phyloP scores from a whole-genome alignment of 306 rosid genomes.

The Ochetophila trinervis region DNA sequence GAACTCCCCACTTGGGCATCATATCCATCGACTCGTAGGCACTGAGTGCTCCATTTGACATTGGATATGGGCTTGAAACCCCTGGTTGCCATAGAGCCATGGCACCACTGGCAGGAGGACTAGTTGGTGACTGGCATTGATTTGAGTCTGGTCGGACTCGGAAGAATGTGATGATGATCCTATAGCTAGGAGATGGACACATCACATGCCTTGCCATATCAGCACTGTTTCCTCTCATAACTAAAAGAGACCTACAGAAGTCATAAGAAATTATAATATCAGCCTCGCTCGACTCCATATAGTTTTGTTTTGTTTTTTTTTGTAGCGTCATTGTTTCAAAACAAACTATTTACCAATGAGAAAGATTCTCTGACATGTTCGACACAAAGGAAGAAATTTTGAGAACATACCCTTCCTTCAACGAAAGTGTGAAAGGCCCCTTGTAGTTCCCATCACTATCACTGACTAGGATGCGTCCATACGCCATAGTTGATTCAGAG shows the following conservation, averaged over 20 bases:
- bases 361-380: constrained; percentile 26
- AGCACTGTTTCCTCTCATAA: constrained; percentile 97
- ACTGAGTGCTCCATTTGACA: constrained; percentile 51
- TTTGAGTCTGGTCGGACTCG: constrained; percentile 65
- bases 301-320: not conserved
- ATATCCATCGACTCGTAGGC: constrained; percentile 59
- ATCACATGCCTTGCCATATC: constrained; percentile 99
- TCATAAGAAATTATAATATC: not conserved
- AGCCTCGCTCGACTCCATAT: no score
- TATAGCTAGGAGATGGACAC: constrained; percentile 73
- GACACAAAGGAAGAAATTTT: constrained; percentile 26
- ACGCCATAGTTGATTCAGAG: constrained; percentile 89
- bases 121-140: constrained; percentile 56
- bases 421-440: constrained; percentile 86
- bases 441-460: constrained; percentile 93
- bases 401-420: constrained; percentile 76
- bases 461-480: constrained; percentile 77
- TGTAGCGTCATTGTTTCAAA: not conserved
- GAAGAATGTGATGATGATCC: constrained; percentile 83
- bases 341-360: no score
- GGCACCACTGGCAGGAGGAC: constrained; percentile 40
- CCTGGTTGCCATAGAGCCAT: constrained; percentile 76
- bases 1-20: constrained; percentile 86
- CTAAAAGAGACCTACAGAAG: constrained; percentile 69
- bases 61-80: constrained; percentile 44